Base-by-base conservation (phyloP, 495 filamentous ascomycete species). In the Trichoderma orchidacearum region DNA sequence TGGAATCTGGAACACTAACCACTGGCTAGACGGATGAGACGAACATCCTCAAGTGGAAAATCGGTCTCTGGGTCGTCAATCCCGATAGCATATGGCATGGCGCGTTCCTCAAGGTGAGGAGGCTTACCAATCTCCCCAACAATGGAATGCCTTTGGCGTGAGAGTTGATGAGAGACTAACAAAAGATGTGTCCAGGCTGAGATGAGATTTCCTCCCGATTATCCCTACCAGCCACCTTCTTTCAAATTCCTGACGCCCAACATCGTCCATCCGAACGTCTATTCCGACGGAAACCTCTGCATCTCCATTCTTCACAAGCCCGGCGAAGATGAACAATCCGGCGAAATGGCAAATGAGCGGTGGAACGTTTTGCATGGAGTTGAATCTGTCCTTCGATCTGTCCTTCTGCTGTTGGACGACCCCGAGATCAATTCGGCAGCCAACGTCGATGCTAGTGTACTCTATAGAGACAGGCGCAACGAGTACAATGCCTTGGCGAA, bases 241-340 rank as follows among this genome's bases (percentile, higher is more conserved):
- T 98, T 98, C 73, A 82, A 84, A 53, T 96, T 98, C 75, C 64
- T 80, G 15, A 78, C 83, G 8, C 87, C 90, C 23, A 77, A 91
- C 48, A 73, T 78, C 59, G 89, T 84, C 69, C 93, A 98, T 70
- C 93, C 93, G 5, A 98, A 98, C 66, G 83, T 98, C 67, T 96
- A 96, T 70, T 68, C 78, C 7, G 87, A 95, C 68, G 93, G 93
- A 61, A 85, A 84, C 55, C 79, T 97, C 17, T 97, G 93, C 75
- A 96, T 98, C 67, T 96, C 91, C 36, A 98, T 98, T 63, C 81
- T 98, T 4, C 92, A 98, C 70, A 75, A 83, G 9, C 90, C 93
- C 1, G 93, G 92, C 58, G 89, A 95, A 53, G 92, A 96, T 64
- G 80, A 85, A 60, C 89, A 88, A 75, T 95, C 90, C 27, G 93